phyloP scores from a whole-genome alignment of 805 yeast species.

The Wickerhamiella siamensis region DNA sequence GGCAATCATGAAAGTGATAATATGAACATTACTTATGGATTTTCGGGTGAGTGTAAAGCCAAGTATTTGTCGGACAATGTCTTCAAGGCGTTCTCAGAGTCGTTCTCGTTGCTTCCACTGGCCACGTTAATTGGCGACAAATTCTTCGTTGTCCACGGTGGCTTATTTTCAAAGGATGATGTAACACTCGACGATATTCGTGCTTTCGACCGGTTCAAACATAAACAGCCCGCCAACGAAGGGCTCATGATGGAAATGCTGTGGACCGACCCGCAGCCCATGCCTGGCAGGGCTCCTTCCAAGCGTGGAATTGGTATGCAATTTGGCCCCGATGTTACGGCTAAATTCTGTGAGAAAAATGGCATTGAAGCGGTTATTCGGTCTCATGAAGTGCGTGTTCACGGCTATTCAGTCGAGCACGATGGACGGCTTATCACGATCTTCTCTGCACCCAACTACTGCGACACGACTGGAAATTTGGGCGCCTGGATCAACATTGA shows the following conservation, averaged over 20 bases:
- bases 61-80: conserved; percentile 63
- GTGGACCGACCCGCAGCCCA: conserved; percentile 92
- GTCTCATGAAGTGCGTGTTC: conserved; percentile 91
- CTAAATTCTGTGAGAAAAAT: conserved; percentile 57
- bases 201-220: conserved; percentile 48
- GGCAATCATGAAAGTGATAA: conserved; percentile 96
- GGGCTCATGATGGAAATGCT: conserved; percentile 92
- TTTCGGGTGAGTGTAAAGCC: conserved; percentile 86
- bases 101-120: conserved; percentile 75
- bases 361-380: conserved; percentile 67
- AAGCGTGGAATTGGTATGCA: conserved; percentile 93
- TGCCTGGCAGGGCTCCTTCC: conserved; percentile 67
- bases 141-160: conserved; percentile 91
- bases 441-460: conserved; percentile 96
- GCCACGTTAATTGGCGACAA: conserved; percentile 67
- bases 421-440: conserved; percentile 77
- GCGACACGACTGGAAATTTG: conserved; percentile 79
- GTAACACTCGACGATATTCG: conserved; percentile 63
- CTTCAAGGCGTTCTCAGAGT: conserved; percentile 70
- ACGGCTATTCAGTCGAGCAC: conserved; percentile 81
- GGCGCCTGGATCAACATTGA: conserved; percentile 79
- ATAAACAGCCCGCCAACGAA: conserved; percentile 71
- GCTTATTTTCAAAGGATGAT: conserved; percentile 66
- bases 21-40: conserved; percentile 94
- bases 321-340: conserved; percentile 92